These are phyloP conservation scores for Phytopythium cucurbitacearum DNA, from an alignment of 352 stramenopile species.

Conservation along the genomic window DNA sequence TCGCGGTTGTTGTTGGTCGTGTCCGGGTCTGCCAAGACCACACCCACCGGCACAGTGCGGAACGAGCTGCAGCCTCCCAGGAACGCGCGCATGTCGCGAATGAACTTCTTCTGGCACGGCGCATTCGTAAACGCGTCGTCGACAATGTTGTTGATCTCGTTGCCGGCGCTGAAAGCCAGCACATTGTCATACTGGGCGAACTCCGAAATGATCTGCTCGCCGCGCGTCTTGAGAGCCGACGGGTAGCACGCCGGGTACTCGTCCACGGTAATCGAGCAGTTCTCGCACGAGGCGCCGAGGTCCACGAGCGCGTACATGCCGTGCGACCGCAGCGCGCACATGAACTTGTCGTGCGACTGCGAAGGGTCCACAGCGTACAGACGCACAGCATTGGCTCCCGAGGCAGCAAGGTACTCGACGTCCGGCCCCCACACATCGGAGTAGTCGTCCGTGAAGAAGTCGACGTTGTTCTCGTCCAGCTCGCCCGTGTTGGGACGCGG, in stretches of 20 bases:
- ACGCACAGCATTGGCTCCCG: constrained; percentile 75
- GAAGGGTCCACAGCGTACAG: constrained; percentile 81
- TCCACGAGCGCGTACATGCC: constrained; percentile 82
- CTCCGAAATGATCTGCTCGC: constrained; percentile 66
- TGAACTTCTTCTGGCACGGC: constrained; percentile 88
- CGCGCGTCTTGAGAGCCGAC: constrained; percentile 52
- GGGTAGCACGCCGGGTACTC: constrained; percentile 54
- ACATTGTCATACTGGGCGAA: constrained; percentile 88
- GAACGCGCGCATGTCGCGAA: constrained; percentile 79
- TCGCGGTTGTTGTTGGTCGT: constrained; percentile 32
- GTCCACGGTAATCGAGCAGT: constrained; percentile 53
- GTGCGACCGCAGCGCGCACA: constrained; percentile 67
- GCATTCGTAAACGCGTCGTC: constrained; percentile 38
- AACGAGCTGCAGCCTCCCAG: constrained; percentile 44
- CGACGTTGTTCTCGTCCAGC: constrained; percentile 65
- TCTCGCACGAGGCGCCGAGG: constrained; percentile 40
- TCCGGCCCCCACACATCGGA: constrained; percentile 60
- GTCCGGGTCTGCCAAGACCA: constrained; percentile 58
- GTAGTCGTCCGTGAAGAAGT: constrained; percentile 84
- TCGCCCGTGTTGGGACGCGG: constrained; percentile 63
- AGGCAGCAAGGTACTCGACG: constrained; percentile 48
- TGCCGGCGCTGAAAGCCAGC: constrained; percentile 68
- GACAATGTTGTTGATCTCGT: constrained; percentile 79
- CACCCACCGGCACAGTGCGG: constrained; percentile 75
- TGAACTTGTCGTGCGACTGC: constrained; percentile 85